Evolutionary conservation across 345 rosid genomes (phyloP).

Genomic region (Triadica sebifera): DNA sequence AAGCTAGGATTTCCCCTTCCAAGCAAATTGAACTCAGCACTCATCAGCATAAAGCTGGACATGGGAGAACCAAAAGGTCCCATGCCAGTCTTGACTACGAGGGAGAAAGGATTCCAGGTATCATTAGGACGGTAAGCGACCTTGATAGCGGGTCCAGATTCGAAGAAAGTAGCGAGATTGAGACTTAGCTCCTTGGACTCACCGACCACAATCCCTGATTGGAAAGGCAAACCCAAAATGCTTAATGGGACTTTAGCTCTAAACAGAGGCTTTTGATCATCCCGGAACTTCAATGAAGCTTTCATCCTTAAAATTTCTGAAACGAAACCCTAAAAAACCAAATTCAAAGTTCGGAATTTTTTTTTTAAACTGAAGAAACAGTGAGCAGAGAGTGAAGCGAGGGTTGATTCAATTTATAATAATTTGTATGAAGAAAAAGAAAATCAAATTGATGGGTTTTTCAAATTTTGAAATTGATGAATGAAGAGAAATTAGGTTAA

Average conservation of each 20-base stretch:
- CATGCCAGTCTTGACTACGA: conserved; percentile 74
- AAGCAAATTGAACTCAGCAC: conserved; percentile 79
- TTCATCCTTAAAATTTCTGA: conserved; percentile 47
- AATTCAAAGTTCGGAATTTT: conserved; percentile 13
- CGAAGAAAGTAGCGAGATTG: conserved; percentile 74
- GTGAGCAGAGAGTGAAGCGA: neutral
- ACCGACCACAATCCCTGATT: conserved; percentile 86
- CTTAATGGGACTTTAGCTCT: conserved; percentile 82
- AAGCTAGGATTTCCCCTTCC: conserved; percentile 70
- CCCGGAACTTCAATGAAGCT: conserved; percentile 90
- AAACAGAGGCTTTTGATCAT: conserved; percentile 74
- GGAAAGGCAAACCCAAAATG: conserved; percentile 80
- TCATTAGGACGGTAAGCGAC: conserved; percentile 93
- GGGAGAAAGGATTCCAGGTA: conserved; percentile 78
- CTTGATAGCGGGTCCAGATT: conserved; percentile 78
- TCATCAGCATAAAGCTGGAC: conserved; percentile 76
- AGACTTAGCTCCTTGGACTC: conserved; percentile 79
- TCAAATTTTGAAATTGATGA: neutral
- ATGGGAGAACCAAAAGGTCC: conserved; percentile 81
- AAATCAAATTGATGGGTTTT: neutral
- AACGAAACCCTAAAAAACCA: neutral
- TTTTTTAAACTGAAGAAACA: neutral
- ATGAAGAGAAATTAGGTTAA: neutral
- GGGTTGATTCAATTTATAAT: neutral
- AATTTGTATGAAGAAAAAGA: neutral